These are phyloP conservation scores for Blastobotrys americana DNA, from an alignment of 805 yeast species.

Conservation along the genomic window DNA sequence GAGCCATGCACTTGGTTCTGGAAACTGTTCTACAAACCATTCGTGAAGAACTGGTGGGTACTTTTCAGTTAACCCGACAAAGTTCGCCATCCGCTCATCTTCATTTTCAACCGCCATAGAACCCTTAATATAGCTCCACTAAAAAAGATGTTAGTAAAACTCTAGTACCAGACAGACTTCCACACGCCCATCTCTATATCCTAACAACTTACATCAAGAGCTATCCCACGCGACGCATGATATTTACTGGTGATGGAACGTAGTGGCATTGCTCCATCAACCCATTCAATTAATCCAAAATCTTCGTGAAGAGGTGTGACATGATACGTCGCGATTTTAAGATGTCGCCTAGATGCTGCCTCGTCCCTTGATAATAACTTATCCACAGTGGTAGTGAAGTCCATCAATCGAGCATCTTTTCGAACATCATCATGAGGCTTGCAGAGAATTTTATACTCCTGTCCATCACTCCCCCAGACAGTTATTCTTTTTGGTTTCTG, in stretches of 20 bases:
- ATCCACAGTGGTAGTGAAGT: slow-evolving; percentile 81
- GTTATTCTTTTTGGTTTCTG: slow-evolving; percentile 79
- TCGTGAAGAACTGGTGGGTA: slow-evolving; percentile 54
- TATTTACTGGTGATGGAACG: slow-evolving; percentile 48
- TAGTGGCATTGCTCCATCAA: slow-evolving; percentile 65
- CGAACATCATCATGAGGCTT: slow-evolving; percentile 87
- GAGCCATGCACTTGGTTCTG: slow-evolving; percentile 88
- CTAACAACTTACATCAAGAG: slow-evolving; percentile 24
- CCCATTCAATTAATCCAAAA: slow-evolving; percentile 89
- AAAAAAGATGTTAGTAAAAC: slow-evolving; percentile 27
- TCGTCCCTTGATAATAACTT: slow-evolving; percentile 56
- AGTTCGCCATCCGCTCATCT: slow-evolving; percentile 33
- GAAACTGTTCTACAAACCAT: slow-evolving; percentile 84
- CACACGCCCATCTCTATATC: too few species aligned
- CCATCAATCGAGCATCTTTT: slow-evolving; percentile 91
- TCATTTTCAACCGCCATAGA: slow-evolving; percentile 21
- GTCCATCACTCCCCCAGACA: slow-evolving; percentile 71
- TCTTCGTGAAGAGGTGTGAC: slow-evolving; percentile 83
- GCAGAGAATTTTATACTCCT: slow-evolving; percentile 65
- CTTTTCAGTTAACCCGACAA: slow-evolving; percentile 28
- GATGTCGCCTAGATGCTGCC: slow-evolving; percentile 65
- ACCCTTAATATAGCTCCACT: slow-evolving; percentile 24
- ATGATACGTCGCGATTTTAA: slow-evolving; percentile 72
- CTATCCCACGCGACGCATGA: slow-evolving; percentile 37
- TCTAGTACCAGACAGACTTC: slow-evolving; percentile 21